Conservation (phyloP, 805 yeast species). For the Candida endomychidarum region DNA sequence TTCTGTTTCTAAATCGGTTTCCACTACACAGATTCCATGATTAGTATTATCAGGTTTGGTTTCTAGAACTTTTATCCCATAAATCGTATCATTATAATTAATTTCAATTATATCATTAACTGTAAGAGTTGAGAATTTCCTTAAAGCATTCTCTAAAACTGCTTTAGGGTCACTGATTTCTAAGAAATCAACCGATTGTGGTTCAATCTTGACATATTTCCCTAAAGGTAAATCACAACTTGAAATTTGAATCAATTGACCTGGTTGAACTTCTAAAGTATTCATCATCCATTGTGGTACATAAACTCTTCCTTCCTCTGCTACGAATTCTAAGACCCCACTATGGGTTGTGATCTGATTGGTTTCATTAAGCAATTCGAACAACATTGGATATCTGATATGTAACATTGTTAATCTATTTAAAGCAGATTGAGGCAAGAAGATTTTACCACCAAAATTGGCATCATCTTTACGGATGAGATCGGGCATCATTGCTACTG, state of each 20-base stretch:
- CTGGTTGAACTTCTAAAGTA: constrained; percentile 70
- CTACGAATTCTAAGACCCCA: constrained; percentile 94
- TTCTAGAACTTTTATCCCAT: constrained; percentile 80
- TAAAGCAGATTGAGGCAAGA: constrained; percentile 89
- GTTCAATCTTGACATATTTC: constrained; percentile 86
- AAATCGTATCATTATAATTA: constrained; percentile 75
- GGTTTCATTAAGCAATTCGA: constrained; percentile 71
- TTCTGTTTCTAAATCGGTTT: constrained; percentile 94
- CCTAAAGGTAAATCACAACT: constrained; percentile 84
- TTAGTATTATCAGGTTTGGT: constrained; percentile 69
- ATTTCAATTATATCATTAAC: constrained; percentile 83
- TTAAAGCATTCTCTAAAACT: constrained; percentile 85
- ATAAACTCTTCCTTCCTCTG: constrained; percentile 95
- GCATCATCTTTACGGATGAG: constrained; percentile 68
- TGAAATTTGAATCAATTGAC: constrained; percentile 73
- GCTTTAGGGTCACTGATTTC: constrained; percentile 97
- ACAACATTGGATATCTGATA: constrained; percentile 94
- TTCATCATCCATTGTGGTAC: constrained; percentile 96
- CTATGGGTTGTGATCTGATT: constrained; percentile 67
- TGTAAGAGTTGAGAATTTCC: constrained; percentile 86
- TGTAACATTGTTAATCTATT: constrained; percentile 86
- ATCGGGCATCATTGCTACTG: constrained; percentile 87
- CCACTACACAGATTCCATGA: constrained; percentile 87
- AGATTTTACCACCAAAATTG: constrained; percentile 93
- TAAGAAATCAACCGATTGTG: constrained; percentile 89